Evolutionary conservation across 2,329 filamentous ascomycete genomes (phyloP).

Genomic region (Eurotiales sp.): DNA sequence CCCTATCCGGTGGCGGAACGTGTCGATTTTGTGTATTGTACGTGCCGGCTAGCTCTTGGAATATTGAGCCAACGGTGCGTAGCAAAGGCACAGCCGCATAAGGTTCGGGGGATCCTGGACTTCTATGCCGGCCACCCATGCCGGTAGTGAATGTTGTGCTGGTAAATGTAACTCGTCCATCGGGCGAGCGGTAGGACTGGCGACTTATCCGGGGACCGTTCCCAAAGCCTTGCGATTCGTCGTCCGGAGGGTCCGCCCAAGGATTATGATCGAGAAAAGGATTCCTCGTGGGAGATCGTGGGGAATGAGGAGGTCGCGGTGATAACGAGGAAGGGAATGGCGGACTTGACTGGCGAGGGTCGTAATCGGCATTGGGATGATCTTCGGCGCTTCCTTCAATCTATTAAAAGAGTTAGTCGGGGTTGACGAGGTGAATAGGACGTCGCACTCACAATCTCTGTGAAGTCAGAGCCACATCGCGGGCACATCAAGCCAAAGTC

Average conservation of each 20-base stretch:
- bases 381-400: conserved; percentile 31
- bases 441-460: conserved; percentile 66
- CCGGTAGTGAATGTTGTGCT: conserved; percentile 29
- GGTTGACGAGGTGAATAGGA: too few relatives aligned
- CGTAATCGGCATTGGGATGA: conserved; percentile 21
- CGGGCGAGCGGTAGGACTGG: conserved; percentile 42
- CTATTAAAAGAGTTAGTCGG: conserved; percentile 19
- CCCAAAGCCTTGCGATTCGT: conserved; percentile 32
- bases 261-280: conserved; percentile 46
- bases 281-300: conserved; percentile 23
- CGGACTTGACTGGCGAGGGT: conserved; percentile 11
- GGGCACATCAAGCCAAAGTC: conserved; percentile 70
- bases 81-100: conserved; percentile 26
- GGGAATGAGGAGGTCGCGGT: conserved; percentile 19
- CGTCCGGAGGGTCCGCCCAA: conserved; percentile 45
- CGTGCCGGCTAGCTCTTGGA: conserved; percentile 43
- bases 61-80: conserved; percentile 42
- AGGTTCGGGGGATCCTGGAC: conserved; percentile 8
- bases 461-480: conserved; percentile 71
- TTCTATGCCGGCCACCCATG: conserved; percentile 20
- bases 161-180: conserved; percentile 42
- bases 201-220: conserved; percentile 28
- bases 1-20: conserved; percentile 4
- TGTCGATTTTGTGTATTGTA: conserved; percentile 18
- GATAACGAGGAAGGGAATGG: neutral